Evolutionary conservation across 2,329 filamentous ascomycete genomes (phyloP).

Genomic region (Scleromitrula shiraiana): DNA sequence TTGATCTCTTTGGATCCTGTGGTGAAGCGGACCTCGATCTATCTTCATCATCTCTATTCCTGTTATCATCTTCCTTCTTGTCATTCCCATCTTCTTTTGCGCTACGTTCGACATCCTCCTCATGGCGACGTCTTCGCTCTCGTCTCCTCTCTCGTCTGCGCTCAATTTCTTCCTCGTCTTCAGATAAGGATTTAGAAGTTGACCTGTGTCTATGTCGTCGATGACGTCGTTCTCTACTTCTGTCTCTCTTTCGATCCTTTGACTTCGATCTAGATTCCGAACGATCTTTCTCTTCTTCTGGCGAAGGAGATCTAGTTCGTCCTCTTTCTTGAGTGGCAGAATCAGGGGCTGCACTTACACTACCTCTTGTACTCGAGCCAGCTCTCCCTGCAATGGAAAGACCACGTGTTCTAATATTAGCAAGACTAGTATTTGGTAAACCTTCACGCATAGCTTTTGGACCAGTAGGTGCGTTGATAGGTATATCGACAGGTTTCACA

Average conservation of each 20-base stretch:
- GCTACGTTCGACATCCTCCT: constrained; percentile 17
- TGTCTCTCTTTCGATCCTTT: constrained; percentile 21
- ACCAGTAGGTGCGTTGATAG: constrained; percentile 75
- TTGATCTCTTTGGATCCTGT: constrained; percentile 47
- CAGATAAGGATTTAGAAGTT: constrained; percentile 19
- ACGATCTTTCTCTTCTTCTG: constrained; percentile 24
- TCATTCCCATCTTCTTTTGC: constrained; percentile 14
- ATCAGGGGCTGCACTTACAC: constrained; percentile 24
- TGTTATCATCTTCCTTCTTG: constrained; percentile 16
- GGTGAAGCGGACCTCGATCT: constrained; percentile 59
- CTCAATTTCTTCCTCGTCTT: constrained; percentile 28
- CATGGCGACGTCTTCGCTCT: constrained; percentile 23
- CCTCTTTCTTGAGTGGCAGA: constrained; percentile 18
- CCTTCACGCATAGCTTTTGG: constrained; percentile 93
- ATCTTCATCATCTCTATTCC: constrained; percentile 37
- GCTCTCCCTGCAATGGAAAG: constrained; percentile 32
- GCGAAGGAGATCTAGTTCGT: constrained; percentile 22
- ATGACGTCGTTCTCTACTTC: constrained; percentile 23
- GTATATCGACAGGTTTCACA: constrained; percentile 35
- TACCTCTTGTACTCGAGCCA: constrained; percentile 20
- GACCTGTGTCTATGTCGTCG: constrained; percentile 28
- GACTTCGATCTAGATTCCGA: constrained; percentile 30
- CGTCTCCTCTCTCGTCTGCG: constrained; percentile 26
- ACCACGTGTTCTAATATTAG: constrained; percentile 44
- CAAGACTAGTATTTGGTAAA: constrained; percentile 70